These are phyloP conservation scores for Stylosanthes scabra DNA, from an alignment of 331 rosid genomes.

Conservation along the genomic window DNA sequence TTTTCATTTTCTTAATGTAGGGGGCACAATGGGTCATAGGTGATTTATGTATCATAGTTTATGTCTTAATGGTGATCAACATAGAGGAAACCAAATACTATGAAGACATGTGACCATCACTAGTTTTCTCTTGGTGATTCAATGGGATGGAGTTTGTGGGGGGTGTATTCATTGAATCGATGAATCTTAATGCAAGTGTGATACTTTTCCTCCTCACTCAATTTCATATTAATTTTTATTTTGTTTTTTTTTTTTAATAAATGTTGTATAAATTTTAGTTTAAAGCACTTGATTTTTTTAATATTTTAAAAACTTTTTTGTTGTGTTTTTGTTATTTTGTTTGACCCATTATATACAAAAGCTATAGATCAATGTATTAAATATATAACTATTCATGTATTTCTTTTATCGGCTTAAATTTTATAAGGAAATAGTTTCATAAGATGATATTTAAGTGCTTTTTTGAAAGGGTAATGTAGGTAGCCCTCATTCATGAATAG, in stretches of 20 bases:
- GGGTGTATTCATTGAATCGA: slow-evolving; percentile 41
- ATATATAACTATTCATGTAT: too few relatives aligned
- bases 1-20: slow-evolving; percentile 37
- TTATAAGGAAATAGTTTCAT: too few relatives aligned
- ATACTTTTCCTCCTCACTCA: slow-evolving; percentile 47
- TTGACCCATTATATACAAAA: too few relatives aligned
- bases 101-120: slow-evolving; percentile 63
- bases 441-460: too few relatives aligned
- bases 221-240: slow-evolving; percentile 27
- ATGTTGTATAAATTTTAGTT: too few relatives aligned
- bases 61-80: slow-evolving; percentile 46
- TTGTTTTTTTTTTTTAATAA: not conserved
- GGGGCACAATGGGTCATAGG: slow-evolving; percentile 54
- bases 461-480: too few relatives aligned
- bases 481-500: too few relatives aligned
- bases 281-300: too few relatives aligned
- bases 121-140: slow-evolving; percentile 62
- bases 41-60: slow-evolving; percentile 44
- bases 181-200: slow-evolving; percentile 40
- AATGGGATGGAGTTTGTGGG: slow-evolving; percentile 31
- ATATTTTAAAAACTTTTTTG: too few relatives aligned
- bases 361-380: too few relatives aligned
- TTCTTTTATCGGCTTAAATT: too few relatives aligned
- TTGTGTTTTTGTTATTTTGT: too few relatives aligned
- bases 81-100: slow-evolving; percentile 51